phyloP scores from a whole-genome alignment of 306 rosid species.

The Gillenia trifoliata region DNA sequence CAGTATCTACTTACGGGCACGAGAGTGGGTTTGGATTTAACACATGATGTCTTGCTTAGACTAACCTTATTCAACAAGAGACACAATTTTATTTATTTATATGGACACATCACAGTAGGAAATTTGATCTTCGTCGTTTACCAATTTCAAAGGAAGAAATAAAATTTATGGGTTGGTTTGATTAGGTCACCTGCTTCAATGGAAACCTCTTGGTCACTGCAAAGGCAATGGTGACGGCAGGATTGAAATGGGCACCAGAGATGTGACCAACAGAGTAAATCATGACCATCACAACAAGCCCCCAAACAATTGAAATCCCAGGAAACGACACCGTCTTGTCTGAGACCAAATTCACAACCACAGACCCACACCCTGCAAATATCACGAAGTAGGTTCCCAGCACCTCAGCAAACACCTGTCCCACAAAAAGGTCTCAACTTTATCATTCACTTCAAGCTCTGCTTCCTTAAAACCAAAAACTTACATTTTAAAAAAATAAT shows the following conservation, averaged over 20 bases:
- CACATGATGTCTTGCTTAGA: background rate
- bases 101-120: background rate
- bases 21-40: background rate
- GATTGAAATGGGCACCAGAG: conserved; percentile 89
- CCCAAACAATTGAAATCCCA: conserved; percentile 70
- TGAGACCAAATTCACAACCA: conserved; percentile 45
- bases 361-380: conserved; percentile 70
- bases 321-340: conserved; percentile 47
- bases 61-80: background rate
- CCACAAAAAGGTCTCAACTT: background rate
- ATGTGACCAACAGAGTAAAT: conserved; percentile 76
- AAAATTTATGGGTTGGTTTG: background rate
- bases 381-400: conserved; percentile 77
- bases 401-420: conserved; percentile 68
- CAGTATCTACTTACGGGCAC: no score
- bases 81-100: no score
- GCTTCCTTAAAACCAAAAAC: background rate
- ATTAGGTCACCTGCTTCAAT: conserved; percentile 47
- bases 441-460: background rate
- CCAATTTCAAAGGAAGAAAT: background rate
- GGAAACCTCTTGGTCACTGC: conserved; percentile 62
- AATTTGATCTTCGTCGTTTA: background rate
- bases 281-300: conserved; percentile 54
- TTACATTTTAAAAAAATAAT: no score
- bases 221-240: conserved; percentile 85